phyloP scores from a whole-genome alignment of 306 rosid species.

The Benincasa hispida region DNA sequence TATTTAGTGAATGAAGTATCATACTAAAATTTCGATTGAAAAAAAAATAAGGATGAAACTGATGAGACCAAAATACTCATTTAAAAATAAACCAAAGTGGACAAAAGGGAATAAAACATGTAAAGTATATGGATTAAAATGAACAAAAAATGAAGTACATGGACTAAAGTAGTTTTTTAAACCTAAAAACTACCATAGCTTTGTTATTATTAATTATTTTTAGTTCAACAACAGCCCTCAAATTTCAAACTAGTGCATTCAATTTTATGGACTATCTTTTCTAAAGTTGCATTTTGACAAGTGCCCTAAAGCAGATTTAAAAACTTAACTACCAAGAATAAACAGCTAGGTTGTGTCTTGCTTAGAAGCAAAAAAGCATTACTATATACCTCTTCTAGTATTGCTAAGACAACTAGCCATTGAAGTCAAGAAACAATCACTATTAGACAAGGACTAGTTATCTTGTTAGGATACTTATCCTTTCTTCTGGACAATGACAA shows the following conservation, averaged over 20 bases:
- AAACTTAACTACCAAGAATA: constrained; percentile 1
- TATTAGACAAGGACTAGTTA: background rate
- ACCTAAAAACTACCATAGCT: too few species aligned
- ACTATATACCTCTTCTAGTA: background rate
- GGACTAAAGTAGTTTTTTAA: background rate
- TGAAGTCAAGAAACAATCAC: constrained; percentile 1
- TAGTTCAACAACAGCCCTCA: too few species aligned
- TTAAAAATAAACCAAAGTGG: too few species aligned
- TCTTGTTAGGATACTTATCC: background rate
- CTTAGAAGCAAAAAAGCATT: constrained; percentile 1
- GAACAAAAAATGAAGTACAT: background rate
- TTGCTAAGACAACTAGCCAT: background rate
- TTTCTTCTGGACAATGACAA: background rate
- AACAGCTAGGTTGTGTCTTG: background rate
- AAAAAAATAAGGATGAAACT: too few species aligned
- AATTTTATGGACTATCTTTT: background rate
- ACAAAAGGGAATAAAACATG: too few species aligned
- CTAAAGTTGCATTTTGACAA: background rate
- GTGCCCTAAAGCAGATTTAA: background rate
- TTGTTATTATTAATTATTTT: too few species aligned
- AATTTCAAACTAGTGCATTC: background rate
- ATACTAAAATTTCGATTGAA: too few species aligned
- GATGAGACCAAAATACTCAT: background rate
- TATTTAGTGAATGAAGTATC: background rate
- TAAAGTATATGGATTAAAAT: too few species aligned